A percentile compares a stretch with the other conserved stretches of the same genome.
Conservation (phyloP, 495 filamentous ascomycete genomes). For the Penicillium canariense region DNA sequence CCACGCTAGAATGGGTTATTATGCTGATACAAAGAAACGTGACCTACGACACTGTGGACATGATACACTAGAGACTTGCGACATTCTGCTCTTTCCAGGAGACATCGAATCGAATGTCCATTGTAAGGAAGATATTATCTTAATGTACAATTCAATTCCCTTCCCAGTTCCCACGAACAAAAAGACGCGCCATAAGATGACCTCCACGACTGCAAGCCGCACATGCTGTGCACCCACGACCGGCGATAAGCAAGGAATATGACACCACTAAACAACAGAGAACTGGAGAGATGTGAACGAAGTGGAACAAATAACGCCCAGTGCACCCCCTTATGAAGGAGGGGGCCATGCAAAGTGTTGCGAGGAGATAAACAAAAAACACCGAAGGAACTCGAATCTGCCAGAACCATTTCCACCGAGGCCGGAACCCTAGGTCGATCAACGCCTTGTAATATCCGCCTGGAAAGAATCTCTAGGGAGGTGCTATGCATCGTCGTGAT, state of each 20-base stretch:
- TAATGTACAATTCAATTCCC: slow-evolving; percentile 7
- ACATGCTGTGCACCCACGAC: neutral
- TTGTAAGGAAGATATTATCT: slow-evolving; percentile 2
- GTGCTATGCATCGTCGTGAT: slow-evolving; percentile 6
- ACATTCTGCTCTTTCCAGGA: neutral
- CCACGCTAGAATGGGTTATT: neutral
- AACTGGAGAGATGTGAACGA: neutral
- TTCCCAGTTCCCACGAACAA: neutral
- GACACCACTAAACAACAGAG: neutral
- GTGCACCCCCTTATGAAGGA: neutral
- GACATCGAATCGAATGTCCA: slow-evolving; percentile 3
- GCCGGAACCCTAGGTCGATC: neutral
- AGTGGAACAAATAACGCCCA: neutral
- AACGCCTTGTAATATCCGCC: slow-evolving; percentile 1
- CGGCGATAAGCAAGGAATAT: neutral
- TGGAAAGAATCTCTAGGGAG: neutral
- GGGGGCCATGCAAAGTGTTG: slow-evolving; percentile 5
- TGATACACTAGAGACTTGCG: neutral
- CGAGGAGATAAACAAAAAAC: neutral
- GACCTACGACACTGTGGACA: too few relatives aligned
- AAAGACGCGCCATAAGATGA: slow-evolving; percentile 15
- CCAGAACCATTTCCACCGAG: neutral
- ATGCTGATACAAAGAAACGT: too few relatives aligned
- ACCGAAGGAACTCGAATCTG: neutral
- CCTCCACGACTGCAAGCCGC: neutral